Conservation (phyloP, 2,329 filamentous ascomycete genomes). For the Epichloe uncinata region DNA sequence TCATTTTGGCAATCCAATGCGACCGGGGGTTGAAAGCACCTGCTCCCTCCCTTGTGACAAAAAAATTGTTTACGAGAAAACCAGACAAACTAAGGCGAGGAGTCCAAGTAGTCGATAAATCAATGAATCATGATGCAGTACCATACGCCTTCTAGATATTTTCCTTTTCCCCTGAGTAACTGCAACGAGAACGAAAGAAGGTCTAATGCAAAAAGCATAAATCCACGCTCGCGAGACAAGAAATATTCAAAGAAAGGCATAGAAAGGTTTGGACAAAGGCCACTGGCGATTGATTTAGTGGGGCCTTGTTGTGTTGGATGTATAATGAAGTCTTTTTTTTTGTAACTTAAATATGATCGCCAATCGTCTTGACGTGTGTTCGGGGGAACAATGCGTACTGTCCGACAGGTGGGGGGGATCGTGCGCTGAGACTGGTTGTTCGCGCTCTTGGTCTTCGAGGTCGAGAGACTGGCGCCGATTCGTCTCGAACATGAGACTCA, state of each 20-base stretch:
- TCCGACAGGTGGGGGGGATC: conserved; percentile 30
- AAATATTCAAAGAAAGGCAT: not conserved
- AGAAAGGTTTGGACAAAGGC: not conserved
- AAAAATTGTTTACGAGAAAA: not conserved
- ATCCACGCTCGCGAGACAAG: not conserved
- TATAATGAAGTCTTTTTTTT: not conserved
- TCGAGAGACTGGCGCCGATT: conserved; percentile 15
- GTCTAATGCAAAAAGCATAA: not conserved
- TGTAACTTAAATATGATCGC: conserved; percentile 19
- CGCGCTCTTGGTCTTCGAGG: conserved; percentile 27
- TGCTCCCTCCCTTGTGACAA: not conserved
- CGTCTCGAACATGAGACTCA: conserved; percentile 22
- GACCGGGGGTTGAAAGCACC: too few relatives aligned
- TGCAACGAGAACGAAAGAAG: not conserved
- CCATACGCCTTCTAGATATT: not conserved
- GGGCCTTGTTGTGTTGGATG: not conserved
- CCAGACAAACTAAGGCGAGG: not conserved
- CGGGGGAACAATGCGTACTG: conserved; percentile 34
- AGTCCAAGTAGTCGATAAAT: not conserved
- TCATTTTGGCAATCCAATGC: too few relatives aligned
- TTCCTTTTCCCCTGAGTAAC: not conserved
- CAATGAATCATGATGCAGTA: not conserved
- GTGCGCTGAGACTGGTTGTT: conserved; percentile 32
- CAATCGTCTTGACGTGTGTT: conserved; percentile 17
- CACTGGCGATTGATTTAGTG: not conserved